Evolutionary conservation across 148 eudicot genomes (phyloP), one percentile per base, ranked within the genome.

Genomic region (Pharnaceum exiguum): DNA sequence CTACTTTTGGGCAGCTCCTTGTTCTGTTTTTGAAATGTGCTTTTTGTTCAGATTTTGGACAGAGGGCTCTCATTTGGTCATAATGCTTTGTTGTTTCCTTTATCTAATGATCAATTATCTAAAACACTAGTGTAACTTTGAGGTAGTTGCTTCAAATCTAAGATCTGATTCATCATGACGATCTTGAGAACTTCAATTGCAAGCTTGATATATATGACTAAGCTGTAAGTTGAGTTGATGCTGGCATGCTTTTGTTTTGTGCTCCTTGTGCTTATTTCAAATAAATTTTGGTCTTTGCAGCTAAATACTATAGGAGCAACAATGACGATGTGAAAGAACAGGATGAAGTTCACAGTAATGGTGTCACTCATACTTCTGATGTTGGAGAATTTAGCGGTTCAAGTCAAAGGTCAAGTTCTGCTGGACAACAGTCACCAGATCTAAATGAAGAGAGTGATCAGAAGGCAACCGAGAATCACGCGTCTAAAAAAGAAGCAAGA

Each of bases 291-390:
- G 48, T 8, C 6, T 17, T 27, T 78, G 63, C 87, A 86, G 95
- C 88, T 46, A 90, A 84, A 71, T 62, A 75, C 23, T 68, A 65
- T 45, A 76, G 29, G 68, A 59, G 36, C 16, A 44, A 60, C 11
- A 25, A 47, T 46, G 58, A 57, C 46, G 57, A 38, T 39, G 55
- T 45, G 39, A 57, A 51, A 42, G 65, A 54, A 57, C 55, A 55
- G 33, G 71, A 57, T 15, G 22, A 29, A 27, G 60, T 28, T 15
- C 69, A 43, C 66, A 63, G 65, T 65, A 53, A 57, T 46, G 70
- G 62, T n/a, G 25, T 50, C 24, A 59, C 46, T 32, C 65, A 73
- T 59, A 70, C 62, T 59, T 44, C 59, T 62, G 71, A 66, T 17
- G 68, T 55, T 57, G 74, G 59, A 36, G 68, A 75, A 37, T 67